A percentile compares a stretch with the other conserved stretches of the same genome.
phyloP scores from a whole-genome alignment of 495 filamentous ascomycete genomes.

The Chaetomium fimeti region DNA sequence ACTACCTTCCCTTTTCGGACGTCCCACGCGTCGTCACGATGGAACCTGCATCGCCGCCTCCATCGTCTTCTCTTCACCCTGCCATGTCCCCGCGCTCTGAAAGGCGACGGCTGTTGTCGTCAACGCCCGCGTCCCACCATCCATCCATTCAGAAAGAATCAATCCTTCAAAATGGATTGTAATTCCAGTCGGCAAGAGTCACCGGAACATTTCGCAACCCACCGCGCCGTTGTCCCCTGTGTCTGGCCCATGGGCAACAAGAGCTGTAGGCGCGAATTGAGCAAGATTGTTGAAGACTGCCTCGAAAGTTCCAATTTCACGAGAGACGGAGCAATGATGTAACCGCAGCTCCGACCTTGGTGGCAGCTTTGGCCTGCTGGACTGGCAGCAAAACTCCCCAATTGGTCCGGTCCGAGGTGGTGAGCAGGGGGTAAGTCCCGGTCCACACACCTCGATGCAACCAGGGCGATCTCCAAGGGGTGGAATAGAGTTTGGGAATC shows the following conservation, averaged over 20 bases:
- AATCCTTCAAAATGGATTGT: not conserved
- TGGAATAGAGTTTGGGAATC: constrained; percentile 33
- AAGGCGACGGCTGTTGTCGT: not conserved
- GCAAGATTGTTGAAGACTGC: not conserved
- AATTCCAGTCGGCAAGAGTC: not conserved
- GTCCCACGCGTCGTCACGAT: constrained; percentile 18
- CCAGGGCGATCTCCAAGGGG: constrained; percentile 13
- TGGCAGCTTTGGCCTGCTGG: not conserved
- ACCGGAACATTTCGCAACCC: not conserved
- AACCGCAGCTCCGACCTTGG: not conserved
- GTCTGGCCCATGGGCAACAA: too few species aligned
- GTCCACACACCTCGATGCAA: constrained; percentile 19
- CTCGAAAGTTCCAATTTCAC: constrained; percentile 3
- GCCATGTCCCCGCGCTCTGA: not conserved
- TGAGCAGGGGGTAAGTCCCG: not conserved
- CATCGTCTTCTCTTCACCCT: not conserved
- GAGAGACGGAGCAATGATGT: constrained; percentile 5
- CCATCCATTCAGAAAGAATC: not conserved
- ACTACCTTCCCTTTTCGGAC: constrained; percentile 36
- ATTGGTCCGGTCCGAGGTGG: not conserved
- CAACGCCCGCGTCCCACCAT: not conserved
- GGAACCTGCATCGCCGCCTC: constrained; percentile 17
- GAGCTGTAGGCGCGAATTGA: not conserved
- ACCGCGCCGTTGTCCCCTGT: not conserved
- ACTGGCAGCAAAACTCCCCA: constrained; percentile 1